Evolutionary conservation across 208 protist species (phyloP).

Genomic region (Leishmania braziliensis): DNA sequence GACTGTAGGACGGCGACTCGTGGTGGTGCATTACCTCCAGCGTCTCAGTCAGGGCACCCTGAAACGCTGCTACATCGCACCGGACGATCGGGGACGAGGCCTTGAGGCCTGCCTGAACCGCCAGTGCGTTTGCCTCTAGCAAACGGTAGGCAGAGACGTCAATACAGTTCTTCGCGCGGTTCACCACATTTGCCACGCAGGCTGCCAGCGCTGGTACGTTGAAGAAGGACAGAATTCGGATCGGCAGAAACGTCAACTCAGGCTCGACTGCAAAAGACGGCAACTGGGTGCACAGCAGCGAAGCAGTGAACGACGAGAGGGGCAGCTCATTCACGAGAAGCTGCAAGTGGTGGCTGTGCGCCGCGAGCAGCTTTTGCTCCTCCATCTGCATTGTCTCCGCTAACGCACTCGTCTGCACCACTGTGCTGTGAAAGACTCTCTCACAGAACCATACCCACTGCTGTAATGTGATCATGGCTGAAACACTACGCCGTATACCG

Average conservation of each 20-base stretch:
- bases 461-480: conserved; percentile 4
- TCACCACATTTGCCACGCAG: conserved; percentile 11
- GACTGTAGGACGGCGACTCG: conserved; percentile 20
- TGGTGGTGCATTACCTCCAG: conserved; percentile 29
- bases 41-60: conserved; percentile 8
- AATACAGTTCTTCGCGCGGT: conserved; percentile 23
- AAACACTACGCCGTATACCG: background rate
- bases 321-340: conserved; percentile 27
- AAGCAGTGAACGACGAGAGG: conserved; percentile 18
- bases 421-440: conserved; percentile 14
- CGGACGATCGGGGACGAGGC: background rate
- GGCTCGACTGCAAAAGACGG: background rate
- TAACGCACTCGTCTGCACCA: background rate
- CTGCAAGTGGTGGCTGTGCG: conserved; percentile 21
- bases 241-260: conserved; percentile 18
- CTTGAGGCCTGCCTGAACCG: conserved; percentile 10
- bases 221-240: conserved; percentile 27
- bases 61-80: conserved; percentile 10
- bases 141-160: conserved; percentile 27
- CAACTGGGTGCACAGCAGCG: conserved; percentile 23
- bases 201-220: background rate
- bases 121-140: conserved; percentile 31
- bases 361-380: background rate
- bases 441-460: conserved; percentile 23
- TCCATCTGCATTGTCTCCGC: background rate